A percentile compares a stretch with the other conserved stretches of the same genome.
Conservation (phyloP, 2,329 filamentous ascomycete genomes). For the Dryadomyces quercus-mongolicae region DNA sequence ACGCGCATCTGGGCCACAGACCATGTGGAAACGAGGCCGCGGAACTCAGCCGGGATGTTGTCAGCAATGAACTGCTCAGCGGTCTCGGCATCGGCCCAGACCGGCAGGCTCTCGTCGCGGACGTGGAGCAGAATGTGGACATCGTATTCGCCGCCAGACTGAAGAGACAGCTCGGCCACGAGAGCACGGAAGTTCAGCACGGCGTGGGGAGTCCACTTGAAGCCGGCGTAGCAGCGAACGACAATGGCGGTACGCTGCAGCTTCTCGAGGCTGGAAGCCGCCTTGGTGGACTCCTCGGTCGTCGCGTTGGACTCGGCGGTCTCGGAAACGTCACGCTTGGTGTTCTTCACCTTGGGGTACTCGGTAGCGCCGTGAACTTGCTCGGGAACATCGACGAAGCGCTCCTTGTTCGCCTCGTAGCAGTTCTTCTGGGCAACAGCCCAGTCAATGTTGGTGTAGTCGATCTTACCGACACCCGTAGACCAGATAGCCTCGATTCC, state of each 20-base stretch:
- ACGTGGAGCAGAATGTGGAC: slow-evolving; percentile 80
- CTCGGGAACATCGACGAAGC: slow-evolving; percentile 29
- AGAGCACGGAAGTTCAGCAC: slow-evolving; percentile 73
- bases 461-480: slow-evolving; percentile 36
- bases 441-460: slow-evolving; percentile 46
- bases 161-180: slow-evolving; percentile 64
- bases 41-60: slow-evolving; percentile 63
- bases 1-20: slow-evolving; percentile 74
- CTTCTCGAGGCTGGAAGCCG: slow-evolving; percentile 20
- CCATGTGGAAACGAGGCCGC: slow-evolving; percentile 71
- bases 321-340: slow-evolving; percentile 10
- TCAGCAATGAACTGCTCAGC: slow-evolving; percentile 59
- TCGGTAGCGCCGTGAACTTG: neutral
- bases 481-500: slow-evolving; percentile 51
- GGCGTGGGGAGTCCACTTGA: slow-evolving; percentile 64
- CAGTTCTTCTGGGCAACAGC: slow-evolving; percentile 40
- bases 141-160: slow-evolving; percentile 69
- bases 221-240: slow-evolving; percentile 70
- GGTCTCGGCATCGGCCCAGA: slow-evolving; percentile 68
- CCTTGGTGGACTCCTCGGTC: neutral
- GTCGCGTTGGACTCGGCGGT: neutral
- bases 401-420: slow-evolving; percentile 46
- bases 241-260: slow-evolving; percentile 59
- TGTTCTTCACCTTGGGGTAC: slow-evolving; percentile 3
- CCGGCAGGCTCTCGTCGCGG: slow-evolving; percentile 63